Evolutionary conservation across 176 grass and related monocot species (phyloP), one percentile per base, ranked within the genome.

Genomic region (Carex scoparia): DNA sequence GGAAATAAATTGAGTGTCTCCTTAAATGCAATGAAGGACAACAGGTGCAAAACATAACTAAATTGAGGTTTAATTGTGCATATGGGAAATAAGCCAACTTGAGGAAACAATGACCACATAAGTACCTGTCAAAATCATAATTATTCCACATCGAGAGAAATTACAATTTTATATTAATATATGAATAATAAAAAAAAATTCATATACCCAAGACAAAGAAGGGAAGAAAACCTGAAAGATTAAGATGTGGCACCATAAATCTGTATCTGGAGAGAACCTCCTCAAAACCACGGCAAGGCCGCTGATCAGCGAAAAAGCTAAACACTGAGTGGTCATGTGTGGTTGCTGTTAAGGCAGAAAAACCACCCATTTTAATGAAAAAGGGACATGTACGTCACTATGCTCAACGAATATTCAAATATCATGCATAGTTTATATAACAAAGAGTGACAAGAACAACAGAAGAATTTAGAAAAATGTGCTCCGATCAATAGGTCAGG

Each of bases 241-340:
- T 89, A 83, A 95, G 92, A 74, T 98, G 88, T 72, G 95, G 93
- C 81, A 89, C 87, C 28, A 98, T 91, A 69, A 89, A 72, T 55
- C 83, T 87, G 71, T 98, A 98, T 90, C 95, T 90, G 70, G 27
- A 28, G 86, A 98, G 92, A 87, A 87, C 95, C 65, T 95, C 95
- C 88, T 95, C 95, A 87, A 98, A 98, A 76, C 95, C 95, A 89
- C 6, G 35, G 82, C 93, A 95, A 62, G 90, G 88, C 31, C 38
- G 88, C 31, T 89, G 80, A 32, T 98, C 93, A 69, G 66, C 76
- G 63, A 90, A 98, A 91, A 98, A 98, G 80, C 91, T 92, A 90
- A 98, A 98, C 68, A 95, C 91, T 1, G 89, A 98, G 31, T 91
- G 88, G 86, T 92, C 93, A 88, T 74, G 89, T 15, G 95, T 95